Conservation (phyloP, 805 yeast species). For the Pichia rugopelliculosa region DNA sequence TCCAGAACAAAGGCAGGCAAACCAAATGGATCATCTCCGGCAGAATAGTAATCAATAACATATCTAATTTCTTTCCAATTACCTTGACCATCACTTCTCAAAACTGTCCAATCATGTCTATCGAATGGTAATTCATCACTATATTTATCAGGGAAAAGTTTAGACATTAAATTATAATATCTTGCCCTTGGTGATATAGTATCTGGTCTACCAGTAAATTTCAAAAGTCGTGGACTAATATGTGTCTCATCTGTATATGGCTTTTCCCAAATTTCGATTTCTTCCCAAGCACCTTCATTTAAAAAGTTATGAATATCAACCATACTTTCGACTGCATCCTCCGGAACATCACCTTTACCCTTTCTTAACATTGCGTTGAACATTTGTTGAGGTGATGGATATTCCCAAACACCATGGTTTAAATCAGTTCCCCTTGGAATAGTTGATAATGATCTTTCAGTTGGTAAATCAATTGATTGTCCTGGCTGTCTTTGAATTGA, state of each 20-base stretch:
- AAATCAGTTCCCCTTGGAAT: conserved; percentile 75
- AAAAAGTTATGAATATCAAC: conserved; percentile 93
- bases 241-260: conserved; percentile 50
- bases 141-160: conserved; percentile 63
- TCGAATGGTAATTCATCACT: conserved; percentile 87
- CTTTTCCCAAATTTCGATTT: conserved; percentile 86
- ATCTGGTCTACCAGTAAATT: conserved; percentile 89
- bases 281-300: conserved; percentile 97
- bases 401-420: conserved; percentile 86
- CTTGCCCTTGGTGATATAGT: conserved; percentile 83
- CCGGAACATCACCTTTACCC: conserved; percentile 87
- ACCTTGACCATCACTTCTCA: conserved; percentile 48
- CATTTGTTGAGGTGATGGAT: conserved; percentile 99
- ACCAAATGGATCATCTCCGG: conserved; percentile 84
- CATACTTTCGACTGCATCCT: conserved; percentile 94
- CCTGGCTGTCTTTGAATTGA: conserved; percentile 67
- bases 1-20: conserved; percentile 89
- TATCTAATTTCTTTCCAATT: conserved; percentile 74
- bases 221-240: conserved; percentile 65
- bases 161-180: conserved; percentile 55
- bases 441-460: conserved; percentile 73
- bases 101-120: conserved; percentile 97
- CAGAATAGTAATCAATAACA: conserved; percentile 88
- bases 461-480: conserved; percentile 71
- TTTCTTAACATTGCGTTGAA: conserved; percentile 94